Evolutionary conservation across 164 flowering plant species (phyloP), one percentile per base, ranked within the genome.

Genomic region (Liriodendron chinense): DNA sequence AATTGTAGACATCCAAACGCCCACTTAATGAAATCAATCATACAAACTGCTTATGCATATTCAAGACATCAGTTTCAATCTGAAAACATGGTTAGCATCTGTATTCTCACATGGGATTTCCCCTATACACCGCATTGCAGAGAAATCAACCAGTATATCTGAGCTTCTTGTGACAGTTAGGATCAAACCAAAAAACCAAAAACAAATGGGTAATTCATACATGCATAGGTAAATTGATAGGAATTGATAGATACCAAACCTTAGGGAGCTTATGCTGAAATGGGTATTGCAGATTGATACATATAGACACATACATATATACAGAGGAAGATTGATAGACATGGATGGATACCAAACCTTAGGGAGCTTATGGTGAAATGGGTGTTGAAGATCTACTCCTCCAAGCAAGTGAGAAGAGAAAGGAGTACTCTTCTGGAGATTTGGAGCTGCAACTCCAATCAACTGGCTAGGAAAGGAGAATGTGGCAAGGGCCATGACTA

Each of bases 401-500:
- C 26, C 66, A 12, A 80, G 61, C 76, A 80, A 79, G 61, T 80
- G 76, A 67, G 86, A 82, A 47, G 73, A 74, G 7, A 80, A 56
- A 76, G 77, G 23, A 47, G 56, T 53, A 1, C 73, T 65, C 64
- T 72, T 83, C 0, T 56, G 83, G 22, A 77, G 65, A 76, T 80
- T 90, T 50, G 83, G 75, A 77, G 72, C 65, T 53, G 65, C 77
- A 43, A 76, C 80, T 66, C 74, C 73, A 72, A 56, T 79, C 71
- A 84, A 65, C 71, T 69, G 80, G 23, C 83, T 76, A 72, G 87
- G 84, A 75, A 85, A 83, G 8, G 91, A 78, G 75, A 85, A 86
- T 79, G 91, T 57, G 77, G 84, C 84, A 47, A 85, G 82, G 79
- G 94, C 90, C 96, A 91, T 91, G 13, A 69, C 20, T 20, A 26